Evolutionary conservation across 2,329 filamentous ascomycete genomes (phyloP).

Genomic region (Fusarium sp.): DNA sequence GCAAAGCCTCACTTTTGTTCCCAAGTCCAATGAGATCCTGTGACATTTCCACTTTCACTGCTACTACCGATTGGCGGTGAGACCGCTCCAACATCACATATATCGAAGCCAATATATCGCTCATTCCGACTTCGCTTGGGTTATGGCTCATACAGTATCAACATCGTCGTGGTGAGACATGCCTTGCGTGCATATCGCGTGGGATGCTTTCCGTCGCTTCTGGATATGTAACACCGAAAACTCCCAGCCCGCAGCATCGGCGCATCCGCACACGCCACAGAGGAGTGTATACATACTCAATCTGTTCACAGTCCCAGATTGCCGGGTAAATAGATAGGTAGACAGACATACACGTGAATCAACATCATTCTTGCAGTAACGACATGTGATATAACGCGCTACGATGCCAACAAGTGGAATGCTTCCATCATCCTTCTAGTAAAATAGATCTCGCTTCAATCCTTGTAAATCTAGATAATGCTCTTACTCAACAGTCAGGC

Average conservation of each 20-base stretch:
- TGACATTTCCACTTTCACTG: neutral
- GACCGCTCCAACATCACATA: neutral
- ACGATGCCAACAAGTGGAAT: neutral
- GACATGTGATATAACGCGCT: neutral
- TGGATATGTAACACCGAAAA: slow-evolving; percentile 7
- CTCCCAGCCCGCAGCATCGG: slow-evolving; percentile 8
- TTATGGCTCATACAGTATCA: neutral
- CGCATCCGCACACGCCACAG: slow-evolving; percentile 11
- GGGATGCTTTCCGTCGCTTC: slow-evolving; percentile 5
- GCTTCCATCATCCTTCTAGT: slow-evolving; percentile 9
- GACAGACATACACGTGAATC: neutral
- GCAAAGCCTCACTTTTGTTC: slow-evolving; percentile 2
- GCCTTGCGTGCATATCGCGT: neutral
- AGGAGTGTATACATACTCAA: neutral
- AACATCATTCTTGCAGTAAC: neutral
- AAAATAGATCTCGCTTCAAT: neutral
- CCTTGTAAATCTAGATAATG: neutral
- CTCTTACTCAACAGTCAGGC: neutral
- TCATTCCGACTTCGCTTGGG: slow-evolving; percentile 1
- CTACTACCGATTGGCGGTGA: neutral
- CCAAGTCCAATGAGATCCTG: neutral
- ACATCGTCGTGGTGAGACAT: slow-evolving; percentile 16
- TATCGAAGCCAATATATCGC: neutral
- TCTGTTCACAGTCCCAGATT: neutral
- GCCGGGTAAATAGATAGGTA: neutral